phyloP scores from a whole-genome alignment of 2,329 filamentous ascomycete species.

The Didymella pinodella region DNA sequence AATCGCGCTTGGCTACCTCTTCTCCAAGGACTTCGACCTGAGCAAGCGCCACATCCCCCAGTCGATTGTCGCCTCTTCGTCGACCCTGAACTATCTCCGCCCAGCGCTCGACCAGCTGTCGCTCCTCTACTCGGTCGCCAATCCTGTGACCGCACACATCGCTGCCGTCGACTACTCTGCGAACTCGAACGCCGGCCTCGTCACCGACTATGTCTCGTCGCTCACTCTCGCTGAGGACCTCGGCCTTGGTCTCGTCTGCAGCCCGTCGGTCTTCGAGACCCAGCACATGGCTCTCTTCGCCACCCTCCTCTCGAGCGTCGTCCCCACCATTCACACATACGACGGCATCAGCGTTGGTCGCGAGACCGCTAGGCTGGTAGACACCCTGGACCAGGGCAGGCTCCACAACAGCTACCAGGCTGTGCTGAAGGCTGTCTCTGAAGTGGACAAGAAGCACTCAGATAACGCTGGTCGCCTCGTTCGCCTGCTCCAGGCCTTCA shows the following conservation, averaged over 20 bases:
- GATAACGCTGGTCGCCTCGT: constrained; percentile 76
- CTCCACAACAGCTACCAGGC: constrained; percentile 74
- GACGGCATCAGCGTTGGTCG: constrained; percentile 84
- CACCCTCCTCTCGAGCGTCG: constrained; percentile 77
- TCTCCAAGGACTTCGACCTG: constrained; percentile 94
- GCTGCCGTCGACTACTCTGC: constrained; percentile 86
- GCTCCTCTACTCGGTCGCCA: constrained; percentile 88
- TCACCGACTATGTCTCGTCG: constrained; percentile 85
- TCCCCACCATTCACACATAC: constrained; percentile 88
- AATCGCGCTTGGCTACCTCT: constrained; percentile 94
- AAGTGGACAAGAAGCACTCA: constrained; percentile 72
- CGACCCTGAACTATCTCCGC: constrained; percentile 80
- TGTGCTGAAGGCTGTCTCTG: constrained; percentile 68
- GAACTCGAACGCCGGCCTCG: constrained; percentile 71
- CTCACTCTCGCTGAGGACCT: constrained; percentile 87
- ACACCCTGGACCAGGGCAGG: constrained; percentile 76
- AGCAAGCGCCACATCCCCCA: constrained; percentile 91
- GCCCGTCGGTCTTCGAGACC: constrained; percentile 84
- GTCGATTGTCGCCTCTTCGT: constrained; percentile 84
- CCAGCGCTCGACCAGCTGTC: constrained; percentile 89
- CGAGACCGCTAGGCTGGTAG: constrained; percentile 82
- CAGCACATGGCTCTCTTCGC: constrained; percentile 96
- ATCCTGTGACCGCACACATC: constrained; percentile 90
- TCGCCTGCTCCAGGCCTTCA: constrained; percentile 76
- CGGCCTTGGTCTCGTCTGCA: constrained; percentile 84